Conservation (phyloP, 163 green algal genomes). For the Chlamydomonas reinhardtii region DNA sequence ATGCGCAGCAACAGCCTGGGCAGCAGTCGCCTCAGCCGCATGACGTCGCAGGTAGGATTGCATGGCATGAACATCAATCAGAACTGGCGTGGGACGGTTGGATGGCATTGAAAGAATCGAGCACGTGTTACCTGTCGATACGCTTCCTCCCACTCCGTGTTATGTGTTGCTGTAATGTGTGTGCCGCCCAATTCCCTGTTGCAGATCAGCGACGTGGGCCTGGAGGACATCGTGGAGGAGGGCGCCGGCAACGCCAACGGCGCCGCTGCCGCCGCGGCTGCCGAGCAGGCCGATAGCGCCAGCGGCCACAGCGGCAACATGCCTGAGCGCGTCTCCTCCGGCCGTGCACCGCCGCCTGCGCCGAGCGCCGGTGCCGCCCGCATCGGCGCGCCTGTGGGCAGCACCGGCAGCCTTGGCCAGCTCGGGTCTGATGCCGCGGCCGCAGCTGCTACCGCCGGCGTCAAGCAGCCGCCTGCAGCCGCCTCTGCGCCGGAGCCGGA, state of each 20-base stretch:
- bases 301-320: not conserved
- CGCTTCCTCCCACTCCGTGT: too few species aligned
- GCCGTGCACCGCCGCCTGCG: slow-evolving; percentile 7
- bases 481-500: not conserved
- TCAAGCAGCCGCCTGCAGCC: not conserved
- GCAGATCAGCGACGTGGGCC: not conserved
- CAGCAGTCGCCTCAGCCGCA: slow-evolving; percentile 30
- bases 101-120: too few species aligned
- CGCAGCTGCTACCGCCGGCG: not conserved
- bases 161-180: too few species aligned
- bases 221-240: slow-evolving; percentile 42
- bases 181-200: too few species aligned
- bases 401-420: not conserved
- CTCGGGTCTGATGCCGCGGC: not conserved
- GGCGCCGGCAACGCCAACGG: not conserved
- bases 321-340: not conserved
- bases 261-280: not conserved
- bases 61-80: too few species aligned
- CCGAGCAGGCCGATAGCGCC: not conserved
- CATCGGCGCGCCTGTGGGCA: slow-evolving; percentile 2
- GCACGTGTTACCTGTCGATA: too few species aligned
- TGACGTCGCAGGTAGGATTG: not conserved
- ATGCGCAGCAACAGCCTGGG: slow-evolving; percentile 24
- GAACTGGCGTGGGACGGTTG: too few species aligned
- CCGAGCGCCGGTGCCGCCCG: slow-evolving; percentile 9